Conservation (phyloP, 768 basidiomycete genomes). For the Strobilomyces dryophilus region DNA sequence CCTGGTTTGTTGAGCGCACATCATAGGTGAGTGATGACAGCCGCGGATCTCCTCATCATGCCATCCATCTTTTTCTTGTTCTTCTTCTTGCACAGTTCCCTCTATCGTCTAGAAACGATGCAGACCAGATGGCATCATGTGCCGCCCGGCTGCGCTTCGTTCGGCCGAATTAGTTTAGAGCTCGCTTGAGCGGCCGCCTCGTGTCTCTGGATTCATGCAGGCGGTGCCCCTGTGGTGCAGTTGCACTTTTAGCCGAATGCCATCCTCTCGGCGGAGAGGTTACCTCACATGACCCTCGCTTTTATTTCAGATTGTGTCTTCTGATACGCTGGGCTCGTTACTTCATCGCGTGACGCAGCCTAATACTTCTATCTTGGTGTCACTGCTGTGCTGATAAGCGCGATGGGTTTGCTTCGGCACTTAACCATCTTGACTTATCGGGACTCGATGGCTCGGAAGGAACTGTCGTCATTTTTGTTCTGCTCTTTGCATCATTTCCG, state of each 20-base stretch:
- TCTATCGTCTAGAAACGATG: neutral
- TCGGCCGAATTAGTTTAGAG: conserved; percentile 6
- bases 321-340: conserved; percentile 8
- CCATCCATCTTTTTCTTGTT: neutral
- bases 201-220: conserved; percentile 4
- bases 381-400: conserved; percentile 9
- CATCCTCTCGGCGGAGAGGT: conserved; percentile 4
- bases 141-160: neutral
- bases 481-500: neutral
- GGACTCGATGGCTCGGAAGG: conserved; percentile 3
- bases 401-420: conserved; percentile 7
- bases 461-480: conserved; percentile 4
- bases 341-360: neutral
- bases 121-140: neutral
- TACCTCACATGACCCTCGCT: conserved; percentile 7
- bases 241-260: conserved; percentile 5
- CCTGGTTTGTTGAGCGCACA: conserved; percentile 82
- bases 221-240: neutral
- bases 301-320: conserved; percentile 10
- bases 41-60: neutral
- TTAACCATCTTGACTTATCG: conserved; percentile 5
- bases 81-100: neutral
- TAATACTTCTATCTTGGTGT: conserved; percentile 14
- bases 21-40: conserved; percentile 67
- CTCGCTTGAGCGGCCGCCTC: conserved; percentile 17